Conservation (phyloP, 225 moss, liverwort and hornwort genomes). For the Pseudoscleropodium purum region DNA sequence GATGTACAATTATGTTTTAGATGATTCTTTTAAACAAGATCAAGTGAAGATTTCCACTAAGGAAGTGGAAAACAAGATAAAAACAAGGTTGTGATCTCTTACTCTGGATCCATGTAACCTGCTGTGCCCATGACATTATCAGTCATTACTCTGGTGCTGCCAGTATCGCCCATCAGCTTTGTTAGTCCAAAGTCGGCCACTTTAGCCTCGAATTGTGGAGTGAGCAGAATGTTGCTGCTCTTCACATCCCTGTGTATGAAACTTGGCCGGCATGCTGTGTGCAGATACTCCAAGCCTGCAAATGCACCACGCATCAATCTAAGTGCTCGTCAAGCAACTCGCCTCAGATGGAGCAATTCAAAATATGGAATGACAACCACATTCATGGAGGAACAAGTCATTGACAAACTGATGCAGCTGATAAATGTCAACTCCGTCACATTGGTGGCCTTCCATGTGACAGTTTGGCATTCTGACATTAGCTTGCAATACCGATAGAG, state of each 20-base stretch:
- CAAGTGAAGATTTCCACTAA: neutral
- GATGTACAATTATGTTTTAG: neutral
- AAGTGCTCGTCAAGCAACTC: no score
- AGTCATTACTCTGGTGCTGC: neutral
- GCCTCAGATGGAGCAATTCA: neutral
- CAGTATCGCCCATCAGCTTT: slow-evolving; percentile 1
- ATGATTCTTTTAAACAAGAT: no score
- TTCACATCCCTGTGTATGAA: slow-evolving; percentile 49
- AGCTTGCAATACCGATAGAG: no score
- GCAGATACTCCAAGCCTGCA: slow-evolving; percentile 48
- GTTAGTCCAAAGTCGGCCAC: slow-evolving; percentile 48
- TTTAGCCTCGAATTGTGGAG: slow-evolving; percentile 16
- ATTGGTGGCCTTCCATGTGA: neutral
- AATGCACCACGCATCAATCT: neutral
- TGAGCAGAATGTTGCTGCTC: slow-evolving; percentile 47
- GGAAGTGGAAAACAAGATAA: neutral
- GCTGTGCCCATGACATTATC: neutral
- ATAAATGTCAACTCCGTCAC: fast-evolving
- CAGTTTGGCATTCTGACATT: neutral
- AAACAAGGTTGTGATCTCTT: neutral
- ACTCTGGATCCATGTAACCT: neutral
- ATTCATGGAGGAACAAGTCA: neutral
- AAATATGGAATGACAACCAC: no score
- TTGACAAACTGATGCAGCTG: neutral
- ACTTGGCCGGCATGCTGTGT: slow-evolving; percentile 29